These are phyloP conservation scores for Gigaspora rosea DNA, from an alignment of 192 early-diverging fungal genomes.

Conservation along the genomic window DNA sequence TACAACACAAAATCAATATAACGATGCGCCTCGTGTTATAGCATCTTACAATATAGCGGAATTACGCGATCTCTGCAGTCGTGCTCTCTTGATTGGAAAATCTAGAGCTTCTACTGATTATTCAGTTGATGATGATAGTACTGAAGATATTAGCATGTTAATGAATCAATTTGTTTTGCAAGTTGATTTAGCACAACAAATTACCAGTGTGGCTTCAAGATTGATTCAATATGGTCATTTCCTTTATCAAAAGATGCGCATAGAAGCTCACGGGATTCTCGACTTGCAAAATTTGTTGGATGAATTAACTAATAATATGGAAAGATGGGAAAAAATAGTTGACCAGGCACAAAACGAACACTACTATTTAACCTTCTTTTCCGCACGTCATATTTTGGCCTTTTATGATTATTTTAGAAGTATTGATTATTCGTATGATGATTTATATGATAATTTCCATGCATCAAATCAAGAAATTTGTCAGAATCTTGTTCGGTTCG, in stretches of 20 bases:
- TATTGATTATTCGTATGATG: no score
- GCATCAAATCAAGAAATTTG: neutral
- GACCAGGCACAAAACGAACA: neutral
- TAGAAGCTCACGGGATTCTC: neutral
- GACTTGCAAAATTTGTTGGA: neutral
- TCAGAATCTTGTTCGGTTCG: conserved; percentile 1
- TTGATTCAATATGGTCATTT: neutral
- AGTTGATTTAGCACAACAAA: conserved; percentile 23
- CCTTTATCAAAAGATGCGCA: neutral
- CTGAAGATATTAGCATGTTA: neutral
- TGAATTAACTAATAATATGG: neutral
- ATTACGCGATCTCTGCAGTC: conserved; percentile 17
- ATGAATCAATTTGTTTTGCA: conserved; percentile 20
- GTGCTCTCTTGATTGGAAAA: conserved; percentile 16
- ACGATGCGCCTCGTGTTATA: neutral
- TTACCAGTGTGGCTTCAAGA: neutral
- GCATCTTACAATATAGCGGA: conserved; percentile 4
- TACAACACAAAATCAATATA: no score
- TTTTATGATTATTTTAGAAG: conserved; percentile 4
- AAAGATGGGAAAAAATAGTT: conserved; percentile 1
- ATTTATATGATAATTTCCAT: no score
- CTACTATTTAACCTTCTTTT: conserved; percentile 12
- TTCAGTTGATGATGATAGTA: neutral
- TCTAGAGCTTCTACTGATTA: neutral
- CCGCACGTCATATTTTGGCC: neutral